Evolutionary conservation across 2,329 filamentous ascomycete species (phyloP).

Genomic region (Conoideocrella luteorostrata): DNA sequence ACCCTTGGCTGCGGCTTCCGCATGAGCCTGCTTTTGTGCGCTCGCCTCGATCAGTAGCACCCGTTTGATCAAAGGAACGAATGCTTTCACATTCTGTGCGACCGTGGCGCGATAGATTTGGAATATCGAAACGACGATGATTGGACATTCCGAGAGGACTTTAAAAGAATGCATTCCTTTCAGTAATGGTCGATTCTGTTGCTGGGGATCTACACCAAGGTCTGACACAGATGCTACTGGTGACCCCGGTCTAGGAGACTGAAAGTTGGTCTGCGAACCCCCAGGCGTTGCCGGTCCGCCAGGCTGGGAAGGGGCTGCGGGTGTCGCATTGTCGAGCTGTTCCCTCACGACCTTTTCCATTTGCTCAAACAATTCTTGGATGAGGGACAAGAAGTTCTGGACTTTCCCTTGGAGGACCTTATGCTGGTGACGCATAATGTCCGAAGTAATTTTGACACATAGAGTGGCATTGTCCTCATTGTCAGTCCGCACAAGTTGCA

Average conservation of each 20-base stretch:
- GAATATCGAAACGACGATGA: slow-evolving; percentile 97
- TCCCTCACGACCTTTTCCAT: slow-evolving; percentile 94
- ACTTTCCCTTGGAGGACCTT: slow-evolving; percentile 74
- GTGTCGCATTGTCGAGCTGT: slow-evolving; percentile 75
- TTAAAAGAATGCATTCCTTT: slow-evolving; percentile 99
- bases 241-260: slow-evolving; percentile 84
- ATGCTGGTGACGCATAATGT: slow-evolving; percentile 87
- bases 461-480: slow-evolving; percentile 99
- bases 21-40: slow-evolving; percentile 87
- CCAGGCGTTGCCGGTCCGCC: slow-evolving; percentile 62
- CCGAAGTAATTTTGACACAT: slow-evolving; percentile 96
- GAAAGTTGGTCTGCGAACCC: slow-evolving; percentile 63
- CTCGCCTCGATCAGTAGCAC: slow-evolving; percentile 84
- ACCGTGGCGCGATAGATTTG: slow-evolving; percentile 83
- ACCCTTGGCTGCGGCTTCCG: slow-evolving; percentile 70
- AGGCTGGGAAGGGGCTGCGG: slow-evolving; percentile 43
- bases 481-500: slow-evolving; percentile 80
- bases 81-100: slow-evolving; percentile 77
- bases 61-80: slow-evolving; percentile 89
- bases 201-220: slow-evolving; percentile 72
- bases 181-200: slow-evolving; percentile 71
- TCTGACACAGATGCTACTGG: slow-evolving; percentile 79
- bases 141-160: slow-evolving; percentile 93
- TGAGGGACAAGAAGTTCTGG: slow-evolving; percentile 82
- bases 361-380: slow-evolving; percentile 91